Conservation (phyloP, 257 asterid species). For the Eucommia ulmoides region DNA sequence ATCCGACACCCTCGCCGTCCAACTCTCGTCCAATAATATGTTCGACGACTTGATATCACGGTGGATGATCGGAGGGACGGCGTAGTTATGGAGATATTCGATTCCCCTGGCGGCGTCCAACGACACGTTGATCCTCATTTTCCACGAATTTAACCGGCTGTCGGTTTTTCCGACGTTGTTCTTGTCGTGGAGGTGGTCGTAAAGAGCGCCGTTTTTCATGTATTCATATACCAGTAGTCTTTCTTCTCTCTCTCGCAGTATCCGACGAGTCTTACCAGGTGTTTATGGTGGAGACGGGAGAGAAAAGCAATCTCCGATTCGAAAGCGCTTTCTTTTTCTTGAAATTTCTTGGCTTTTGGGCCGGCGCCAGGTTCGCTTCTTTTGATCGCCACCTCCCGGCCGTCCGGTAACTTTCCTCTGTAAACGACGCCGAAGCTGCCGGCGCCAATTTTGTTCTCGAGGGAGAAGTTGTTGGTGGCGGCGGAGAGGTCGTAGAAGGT, state of each 20-base stretch:
- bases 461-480: conserved; percentile 52
- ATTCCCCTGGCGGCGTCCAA: conserved; percentile 82
- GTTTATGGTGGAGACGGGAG: conserved; percentile 89
- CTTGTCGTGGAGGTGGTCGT: conserved; percentile 58
- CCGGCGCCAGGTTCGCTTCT: conserved; percentile 65
- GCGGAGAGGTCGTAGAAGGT: conserved; percentile 41
- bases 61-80: conserved; percentile 81
- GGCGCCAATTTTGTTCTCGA: conserved; percentile 64
- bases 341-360: conserved; percentile 46
- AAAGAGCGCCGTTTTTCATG: conserved; percentile 82
- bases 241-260: conserved; percentile 76
- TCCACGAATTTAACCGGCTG: conserved; percentile 61
- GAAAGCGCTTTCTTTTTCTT: conserved; percentile 80
- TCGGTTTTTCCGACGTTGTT: conserved; percentile 45
- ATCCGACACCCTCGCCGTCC: conserved; percentile 77
- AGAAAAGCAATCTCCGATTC: conserved; percentile 69
- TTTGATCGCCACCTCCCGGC: conserved; percentile 81
- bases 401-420: conserved; percentile 52
- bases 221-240: conserved; percentile 67
- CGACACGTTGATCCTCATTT: conserved; percentile 60
- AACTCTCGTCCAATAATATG: conserved; percentile 52
- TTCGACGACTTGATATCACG: conserved; percentile 84
- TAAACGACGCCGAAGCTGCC: conserved; percentile 87
- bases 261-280: conserved; percentile 65
- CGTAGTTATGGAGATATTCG: conserved; percentile 72